Evolutionary conservation across 2,329 filamentous ascomycete genomes (phyloP).

Genomic region (Epichloe festucae): DNA sequence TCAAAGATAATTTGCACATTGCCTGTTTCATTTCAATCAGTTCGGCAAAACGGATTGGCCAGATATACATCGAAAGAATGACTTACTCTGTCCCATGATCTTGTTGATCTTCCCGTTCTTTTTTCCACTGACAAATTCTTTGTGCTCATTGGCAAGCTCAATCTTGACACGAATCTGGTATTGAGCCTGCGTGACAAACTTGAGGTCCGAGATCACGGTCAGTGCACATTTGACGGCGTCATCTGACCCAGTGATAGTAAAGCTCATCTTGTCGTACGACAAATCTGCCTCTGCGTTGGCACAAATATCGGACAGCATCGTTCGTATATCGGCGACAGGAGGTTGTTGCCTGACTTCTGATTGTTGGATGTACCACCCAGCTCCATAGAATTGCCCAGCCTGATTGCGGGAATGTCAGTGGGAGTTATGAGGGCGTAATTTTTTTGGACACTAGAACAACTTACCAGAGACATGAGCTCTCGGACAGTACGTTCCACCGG

Average conservation of each 20-base stretch:
- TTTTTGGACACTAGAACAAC: slow-evolving; percentile 17
- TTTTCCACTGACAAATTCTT: slow-evolving; percentile 98
- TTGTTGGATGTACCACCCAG: slow-evolving; percentile 86
- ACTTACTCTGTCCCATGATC: slow-evolving; percentile 87
- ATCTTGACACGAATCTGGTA: slow-evolving; percentile 97
- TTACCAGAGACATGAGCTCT: slow-evolving; percentile 86
- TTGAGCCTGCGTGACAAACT: slow-evolving; percentile 73
- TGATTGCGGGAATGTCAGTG: slow-evolving; percentile 18
- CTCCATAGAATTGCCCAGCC: slow-evolving; percentile 96
- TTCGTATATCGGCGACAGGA: slow-evolving; percentile 60
- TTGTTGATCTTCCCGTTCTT: slow-evolving; percentile 99
- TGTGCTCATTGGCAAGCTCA: slow-evolving; percentile 97
- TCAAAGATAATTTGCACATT: slow-evolving; percentile 99
- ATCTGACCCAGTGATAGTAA: slow-evolving; percentile 89
- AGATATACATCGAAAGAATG: neutral
- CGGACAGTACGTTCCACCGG: slow-evolving; percentile 91
- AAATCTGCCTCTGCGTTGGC: slow-evolving; percentile 93
- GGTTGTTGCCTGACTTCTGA: slow-evolving; percentile 51
- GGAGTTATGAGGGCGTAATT: neutral
- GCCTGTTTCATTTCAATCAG: slow-evolving; percentile 28
- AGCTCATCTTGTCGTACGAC: slow-evolving; percentile 86
- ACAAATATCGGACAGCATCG: slow-evolving; percentile 92
- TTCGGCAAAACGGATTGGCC: neutral
- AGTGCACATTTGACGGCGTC: slow-evolving; percentile 94
- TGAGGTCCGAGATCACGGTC: slow-evolving; percentile 82